phyloP scores from a whole-genome alignment of 768 basidiomycete species.

The Tremella fuciformis region DNA sequence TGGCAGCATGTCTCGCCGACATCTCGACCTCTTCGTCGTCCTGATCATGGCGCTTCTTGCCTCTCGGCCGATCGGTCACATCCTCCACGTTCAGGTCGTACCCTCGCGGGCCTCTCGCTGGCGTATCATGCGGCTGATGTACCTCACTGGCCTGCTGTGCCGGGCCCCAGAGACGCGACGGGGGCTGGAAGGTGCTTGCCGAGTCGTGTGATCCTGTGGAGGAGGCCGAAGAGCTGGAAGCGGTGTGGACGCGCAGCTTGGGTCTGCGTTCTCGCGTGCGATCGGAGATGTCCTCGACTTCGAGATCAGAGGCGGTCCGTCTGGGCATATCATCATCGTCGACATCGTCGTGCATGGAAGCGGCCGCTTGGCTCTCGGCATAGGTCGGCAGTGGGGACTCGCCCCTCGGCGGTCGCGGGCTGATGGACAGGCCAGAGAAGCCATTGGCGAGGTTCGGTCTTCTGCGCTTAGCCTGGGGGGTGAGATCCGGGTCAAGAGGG shows the following conservation, averaged over 20 bases:
- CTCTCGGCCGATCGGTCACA: slow-evolving; percentile 14
- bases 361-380: background rate
- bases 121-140: slow-evolving; percentile 13
- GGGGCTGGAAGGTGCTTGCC: slow-evolving; percentile 9
- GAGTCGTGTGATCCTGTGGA: slow-evolving; percentile 20
- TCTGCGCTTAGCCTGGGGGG: slow-evolving; percentile 20
- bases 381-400: too few relatives aligned
- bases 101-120: background rate
- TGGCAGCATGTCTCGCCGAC: slow-evolving; percentile 3
- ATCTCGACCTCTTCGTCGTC: slow-evolving; percentile 10
- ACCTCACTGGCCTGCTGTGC: slow-evolving; percentile 28
- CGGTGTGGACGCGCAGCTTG: background rate
- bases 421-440: slow-evolving; percentile 31
- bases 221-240: slow-evolving; percentile 3
- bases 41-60: slow-evolving; percentile 7
- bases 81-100: slow-evolving; percentile 22
- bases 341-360: background rate
- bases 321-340: slow-evolving; percentile 12
- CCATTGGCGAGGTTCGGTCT: slow-evolving; percentile 39
- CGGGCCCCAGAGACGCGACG: slow-evolving; percentile 8
- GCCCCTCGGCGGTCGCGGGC: background rate
- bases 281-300: slow-evolving; percentile 11
- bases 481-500: too few relatives aligned
- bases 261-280: background rate
- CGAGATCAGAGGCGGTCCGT: slow-evolving; percentile 6